phyloP scores from a whole-genome alignment of 345 rosid genomes.

The Lumnitzera racemosa region DNA sequence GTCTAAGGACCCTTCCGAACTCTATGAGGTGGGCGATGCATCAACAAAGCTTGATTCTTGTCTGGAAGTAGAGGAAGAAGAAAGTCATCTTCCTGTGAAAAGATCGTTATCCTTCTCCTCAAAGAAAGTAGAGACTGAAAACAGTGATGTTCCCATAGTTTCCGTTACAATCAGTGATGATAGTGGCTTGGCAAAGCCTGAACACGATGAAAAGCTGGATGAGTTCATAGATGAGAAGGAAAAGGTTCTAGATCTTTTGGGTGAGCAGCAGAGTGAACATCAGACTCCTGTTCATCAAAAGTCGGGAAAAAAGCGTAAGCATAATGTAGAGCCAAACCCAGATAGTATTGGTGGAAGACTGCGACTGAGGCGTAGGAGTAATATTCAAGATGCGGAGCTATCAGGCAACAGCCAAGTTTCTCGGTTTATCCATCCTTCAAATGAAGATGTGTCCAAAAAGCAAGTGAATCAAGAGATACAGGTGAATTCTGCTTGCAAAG shows the following conservation, averaged over 20 bases:
- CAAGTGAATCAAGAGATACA: too few relatives aligned
- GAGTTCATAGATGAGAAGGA: constrained; percentile 9
- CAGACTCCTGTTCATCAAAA: constrained; percentile 2
- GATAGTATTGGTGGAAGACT: constrained; percentile 43
- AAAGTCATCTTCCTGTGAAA: constrained; percentile 24
- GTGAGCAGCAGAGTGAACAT: constrained; percentile 4
- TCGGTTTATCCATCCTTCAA: too few relatives aligned
- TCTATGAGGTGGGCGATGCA: not conserved
- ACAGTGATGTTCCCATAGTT: constrained; percentile 3
- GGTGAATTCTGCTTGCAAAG: too few relatives aligned
- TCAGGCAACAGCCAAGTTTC: too few relatives aligned
- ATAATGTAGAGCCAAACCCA: constrained; percentile 20
- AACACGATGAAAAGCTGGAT: not conserved
- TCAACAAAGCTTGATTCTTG: too few relatives aligned
- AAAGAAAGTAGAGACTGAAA: constrained; percentile 15
- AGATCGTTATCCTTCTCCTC: constrained; percentile 48
- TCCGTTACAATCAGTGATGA: constrained; percentile 1
- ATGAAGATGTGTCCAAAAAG: too few relatives aligned
- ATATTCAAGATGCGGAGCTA: not conserved
- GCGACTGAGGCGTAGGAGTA: constrained; percentile 24
- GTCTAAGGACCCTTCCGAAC: not conserved
- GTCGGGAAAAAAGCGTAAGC: constrained; percentile 12
- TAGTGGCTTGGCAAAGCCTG: not conserved
- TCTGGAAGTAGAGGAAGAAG: not conserved
- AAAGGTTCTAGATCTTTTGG: constrained; percentile 8